Evolutionary conservation across 331 rosid genomes (phyloP).

Genomic region (Rhamnella rubrinervis): DNA sequence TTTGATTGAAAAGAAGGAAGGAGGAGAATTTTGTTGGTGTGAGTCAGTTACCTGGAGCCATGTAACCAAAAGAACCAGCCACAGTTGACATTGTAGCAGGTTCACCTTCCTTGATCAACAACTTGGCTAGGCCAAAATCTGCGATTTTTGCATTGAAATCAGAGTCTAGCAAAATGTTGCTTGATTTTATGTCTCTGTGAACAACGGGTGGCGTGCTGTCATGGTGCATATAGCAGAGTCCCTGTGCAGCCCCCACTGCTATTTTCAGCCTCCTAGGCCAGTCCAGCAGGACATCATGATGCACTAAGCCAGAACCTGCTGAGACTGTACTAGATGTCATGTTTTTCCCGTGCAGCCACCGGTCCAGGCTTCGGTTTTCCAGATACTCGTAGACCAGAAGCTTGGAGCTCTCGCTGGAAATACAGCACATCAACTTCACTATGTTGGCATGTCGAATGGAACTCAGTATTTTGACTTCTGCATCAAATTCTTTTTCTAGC

Average conservation of each 20-base stretch:
- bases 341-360: constrained; percentile 61
- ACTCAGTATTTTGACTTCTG: constrained; percentile 76
- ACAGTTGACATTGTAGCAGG: constrained; percentile 62
- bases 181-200: constrained; percentile 80
- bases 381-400: constrained; percentile 87
- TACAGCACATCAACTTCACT: constrained; percentile 75
- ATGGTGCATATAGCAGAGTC: constrained; percentile 87
- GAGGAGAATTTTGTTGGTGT: neutral
- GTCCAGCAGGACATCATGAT: constrained; percentile 37
- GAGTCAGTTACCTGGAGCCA: constrained; percentile 74
- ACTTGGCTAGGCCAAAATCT: constrained; percentile 87
- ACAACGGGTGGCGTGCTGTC: constrained; percentile 64
- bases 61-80: constrained; percentile 79
- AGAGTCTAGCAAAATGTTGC: constrained; percentile 76
- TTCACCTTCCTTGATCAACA: constrained; percentile 65
- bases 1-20: neutral
- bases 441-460: constrained; percentile 71
- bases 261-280: constrained; percentile 80
- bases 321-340: constrained; percentile 12
- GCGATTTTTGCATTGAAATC: constrained; percentile 79
- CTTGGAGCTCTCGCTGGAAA: constrained; percentile 58
- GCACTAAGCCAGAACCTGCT: constrained; percentile 25
- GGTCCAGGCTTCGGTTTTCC: constrained; percentile 70
- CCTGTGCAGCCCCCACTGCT: constrained; percentile 78
- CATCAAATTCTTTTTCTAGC: constrained; percentile 62